Evolutionary conservation across 192 early-diverging fungal species (phyloP), one percentile per base, ranked within the genome.

Genomic region (Coemansia sp.): DNA sequence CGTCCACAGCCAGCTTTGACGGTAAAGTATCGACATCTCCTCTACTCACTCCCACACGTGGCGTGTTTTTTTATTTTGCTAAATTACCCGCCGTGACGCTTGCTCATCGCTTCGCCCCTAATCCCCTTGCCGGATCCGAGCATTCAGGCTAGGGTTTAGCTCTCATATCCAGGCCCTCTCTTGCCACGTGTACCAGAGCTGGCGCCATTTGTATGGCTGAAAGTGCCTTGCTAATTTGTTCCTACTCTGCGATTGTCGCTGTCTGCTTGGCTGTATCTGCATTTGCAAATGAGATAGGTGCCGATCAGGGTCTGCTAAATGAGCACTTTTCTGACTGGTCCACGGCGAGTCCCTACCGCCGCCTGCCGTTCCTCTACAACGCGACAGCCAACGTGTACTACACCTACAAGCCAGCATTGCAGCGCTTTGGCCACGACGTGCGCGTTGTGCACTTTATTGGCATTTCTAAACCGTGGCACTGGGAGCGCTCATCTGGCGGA

Each of bases 251-350:
- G 52, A 55, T 55, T 28, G 52, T 11, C 26, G 14, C 52, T 31
- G 6, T 33, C 52, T 52, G 52, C 33, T 55, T 55, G 52, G 1
- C 56, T 21, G 33, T 58, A 12, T 37, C 35, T 58, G 56, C 34
- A 36, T 41, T 23, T 75, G 33, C n/a, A 35, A 37, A 61, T 53
- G n/a, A 41, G 35, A 35, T 75, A 83, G 94, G 95, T 52, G 95
- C 90, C 33, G 96, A 98, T 68, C 96, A 98, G 74, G 96, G 96
- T 0, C 67, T 98, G 50, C 82, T 98, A 16, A 98, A 98, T 78
- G 83, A 82, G 26, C 96, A 89, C 68, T 97, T 97, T 78, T 72
- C 75, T 2, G 79, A 84, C 26, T 98, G 95, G 95, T 80, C 88
- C 1, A 77, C 70, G 7, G 69, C 77, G 18, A 53, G 72, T 47